Base-by-base conservation (phyloP, 345 rosid species). In the Combretum micranthum region DNA sequence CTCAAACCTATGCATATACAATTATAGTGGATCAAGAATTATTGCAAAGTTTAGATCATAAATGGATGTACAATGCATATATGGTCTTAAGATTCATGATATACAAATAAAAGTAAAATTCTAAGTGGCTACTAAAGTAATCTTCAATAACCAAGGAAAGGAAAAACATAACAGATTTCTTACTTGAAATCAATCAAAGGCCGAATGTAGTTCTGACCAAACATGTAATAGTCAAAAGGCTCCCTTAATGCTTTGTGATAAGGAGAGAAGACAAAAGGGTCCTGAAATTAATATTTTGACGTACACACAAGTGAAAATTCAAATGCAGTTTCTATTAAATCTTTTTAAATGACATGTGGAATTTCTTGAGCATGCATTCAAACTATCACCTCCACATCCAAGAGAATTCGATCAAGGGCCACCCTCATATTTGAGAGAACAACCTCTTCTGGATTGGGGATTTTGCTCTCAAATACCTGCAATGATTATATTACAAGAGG, bases 171-270 rank as follows among this genome's bases (percentile, higher is more conserved):
- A 55, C n/a, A 52, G 23, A 43, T 53, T 52, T 63, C 90, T 80
- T 66, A 92, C 98, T 77, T 74, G 79, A 88, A 93, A 80, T 88
- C 87, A 70, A 85, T 60, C 61, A 92, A 69, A 55, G 95, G 95
- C 23, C 95, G 82, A 48, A 92, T 77, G 68, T 86, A 92, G 52
- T 86, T 92, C 72, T 92, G 95, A 65, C 90, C 98, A 81, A 92
- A 83, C 72, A 74, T 67, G 70, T 78, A 92, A 74, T 92, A 92
- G 82, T 92, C 96, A 70, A 88, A 86, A 52, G 98, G 98, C 69
- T 86, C 82, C 64, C 93, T 72, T 69, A 85, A 18, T 57, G 95
- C 95, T 76, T 84, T 81, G 77, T 88, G 98, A 74, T 84, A 73
- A 21, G 93, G 89, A 23, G 73, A 59, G 70, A 92, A 88, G 67